These are phyloP conservation scores for Butyriboletus loyo DNA, from an alignment of 768 basidiomycete genomes.

Conservation along the genomic window DNA sequence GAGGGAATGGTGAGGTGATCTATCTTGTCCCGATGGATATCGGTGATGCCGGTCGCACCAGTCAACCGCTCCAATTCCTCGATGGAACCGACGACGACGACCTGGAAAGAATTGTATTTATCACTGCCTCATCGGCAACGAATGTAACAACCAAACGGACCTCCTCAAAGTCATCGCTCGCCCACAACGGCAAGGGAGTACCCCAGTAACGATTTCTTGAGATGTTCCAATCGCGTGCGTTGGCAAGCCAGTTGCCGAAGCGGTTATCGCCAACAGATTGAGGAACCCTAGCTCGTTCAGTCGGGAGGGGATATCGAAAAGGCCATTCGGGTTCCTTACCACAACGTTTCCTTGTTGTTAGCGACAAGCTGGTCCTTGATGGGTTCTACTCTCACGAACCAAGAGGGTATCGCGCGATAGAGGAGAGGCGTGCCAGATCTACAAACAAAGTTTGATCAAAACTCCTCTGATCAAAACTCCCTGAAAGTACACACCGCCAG, in stretches of 20 bases:
- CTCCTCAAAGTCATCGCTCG: constrained; percentile 88
- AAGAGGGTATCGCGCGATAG: constrained; percentile 92
- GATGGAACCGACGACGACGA: constrained; percentile 85
- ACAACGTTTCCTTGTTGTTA: constrained; percentile 88
- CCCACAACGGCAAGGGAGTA: constrained; percentile 96
- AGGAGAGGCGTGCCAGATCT: constrained; percentile 95
- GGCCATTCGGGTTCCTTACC: constrained; percentile 44
- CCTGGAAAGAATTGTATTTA: constrained; percentile 37
- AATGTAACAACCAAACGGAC: constrained; percentile 26
- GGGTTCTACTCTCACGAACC: constrained; percentile 90
- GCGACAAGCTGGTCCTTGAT: constrained; percentile 83
- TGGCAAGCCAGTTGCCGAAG: constrained; percentile 96
- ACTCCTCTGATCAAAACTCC: not conserved
- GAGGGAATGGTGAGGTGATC: constrained; percentile 97
- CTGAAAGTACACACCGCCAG: constrained; percentile 67
- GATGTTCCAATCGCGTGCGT: constrained; percentile 99
- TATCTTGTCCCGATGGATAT: constrained; percentile 92
- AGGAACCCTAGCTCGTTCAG: constrained; percentile 69
- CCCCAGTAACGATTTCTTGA: constrained; percentile 99
- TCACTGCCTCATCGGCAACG: not conserved
- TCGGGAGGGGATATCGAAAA: not conserved
- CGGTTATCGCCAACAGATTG: constrained; percentile 85
- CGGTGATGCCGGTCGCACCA: constrained; percentile 78
- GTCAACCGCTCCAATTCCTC: constrained; percentile 83
- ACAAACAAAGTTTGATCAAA: not conserved